Conservation (phyloP, 768 basidiomycete species). For the Lenzites betulinus region DNA sequence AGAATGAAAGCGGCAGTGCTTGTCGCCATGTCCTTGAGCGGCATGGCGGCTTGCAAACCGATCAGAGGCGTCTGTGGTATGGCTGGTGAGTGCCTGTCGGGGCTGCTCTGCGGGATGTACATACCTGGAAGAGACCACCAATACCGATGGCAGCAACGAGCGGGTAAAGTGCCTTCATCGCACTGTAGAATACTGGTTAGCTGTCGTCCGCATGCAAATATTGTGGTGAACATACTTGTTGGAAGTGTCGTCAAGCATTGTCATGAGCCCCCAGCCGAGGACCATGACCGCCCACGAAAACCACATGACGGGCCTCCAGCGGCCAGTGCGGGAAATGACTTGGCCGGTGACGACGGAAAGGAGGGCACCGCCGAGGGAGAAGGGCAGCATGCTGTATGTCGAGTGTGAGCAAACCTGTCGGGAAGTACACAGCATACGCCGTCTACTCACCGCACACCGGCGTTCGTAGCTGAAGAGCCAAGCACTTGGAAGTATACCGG, state of each 20-base stretch:
- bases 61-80: conserved; percentile 58
- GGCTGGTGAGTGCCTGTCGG: too few species aligned
- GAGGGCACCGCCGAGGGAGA: conserved; percentile 59
- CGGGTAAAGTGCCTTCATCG: conserved; percentile 62
- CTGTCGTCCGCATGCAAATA: too few species aligned
- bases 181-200: conserved; percentile 26
- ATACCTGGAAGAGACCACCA: conserved; percentile 63
- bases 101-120: too few species aligned
- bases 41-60: conserved; percentile 85
- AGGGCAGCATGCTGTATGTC: conserved; percentile 65
- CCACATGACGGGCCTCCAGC: conserved; percentile 68
- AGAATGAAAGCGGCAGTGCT: conserved; percentile 72
- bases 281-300: conserved; percentile 54
- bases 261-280: conserved; percentile 75
- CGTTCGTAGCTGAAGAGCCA: conserved; percentile 69
- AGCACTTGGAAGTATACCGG: conserved; percentile 80
- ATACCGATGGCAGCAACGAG: conserved; percentile 66
- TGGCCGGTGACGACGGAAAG: conserved; percentile 60
- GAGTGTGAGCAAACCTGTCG: neutral
- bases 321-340: conserved; percentile 55
- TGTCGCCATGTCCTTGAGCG: conserved; percentile 84
- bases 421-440: neutral
- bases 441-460: conserved; percentile 58
- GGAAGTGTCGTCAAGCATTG: conserved; percentile 59
- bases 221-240: conserved; percentile 45